Evolutionary conservation across 1,284 basidiomycete species (phyloP).

Genomic region (Leccinum idahoense): DNA sequence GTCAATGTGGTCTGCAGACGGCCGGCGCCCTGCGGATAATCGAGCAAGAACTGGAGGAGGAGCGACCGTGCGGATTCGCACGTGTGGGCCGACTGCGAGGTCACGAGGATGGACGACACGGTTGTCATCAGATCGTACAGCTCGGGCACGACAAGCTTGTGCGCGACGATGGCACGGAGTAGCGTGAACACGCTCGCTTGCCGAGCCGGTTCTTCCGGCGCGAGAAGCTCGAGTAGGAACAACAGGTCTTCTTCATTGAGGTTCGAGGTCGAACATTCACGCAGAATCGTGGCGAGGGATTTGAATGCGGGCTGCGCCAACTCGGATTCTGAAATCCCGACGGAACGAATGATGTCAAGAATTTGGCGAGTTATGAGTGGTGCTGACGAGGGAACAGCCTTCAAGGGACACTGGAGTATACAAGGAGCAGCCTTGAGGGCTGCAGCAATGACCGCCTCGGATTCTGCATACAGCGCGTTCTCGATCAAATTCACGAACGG

Average conservation of each 20-base stretch:
- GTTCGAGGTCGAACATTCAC: conserved; percentile 77
- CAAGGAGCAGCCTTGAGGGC: conserved; percentile 81
- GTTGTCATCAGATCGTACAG: conserved; percentile 98
- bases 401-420: conserved; percentile 82
- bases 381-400: conserved; percentile 71
- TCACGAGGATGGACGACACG: conserved; percentile 93
- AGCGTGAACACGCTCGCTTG: conserved; percentile 87
- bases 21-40: conserved; percentile 96
- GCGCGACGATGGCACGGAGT: conserved; percentile 86
- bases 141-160: conserved; percentile 92
- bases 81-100: conserved; percentile 86
- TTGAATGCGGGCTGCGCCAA: conserved; percentile 87
- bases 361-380: conserved; percentile 86
- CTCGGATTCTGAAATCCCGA: conserved; percentile 88
- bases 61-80: conserved; percentile 89
- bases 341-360: conserved; percentile 78
- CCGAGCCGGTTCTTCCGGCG: conserved; percentile 88
- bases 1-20: conserved; percentile 85
- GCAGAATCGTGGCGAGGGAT: conserved; percentile 79
- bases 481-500: conserved; percentile 86
- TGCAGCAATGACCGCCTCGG: conserved; percentile 73
- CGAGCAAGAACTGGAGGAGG: conserved; percentile 91
- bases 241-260: conserved; percentile 88
- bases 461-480: conserved; percentile 88
- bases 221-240: conserved; percentile 80